Conservation (phyloP, 192 early-diverging fungal species). For the Coemansia sp. region DNA sequence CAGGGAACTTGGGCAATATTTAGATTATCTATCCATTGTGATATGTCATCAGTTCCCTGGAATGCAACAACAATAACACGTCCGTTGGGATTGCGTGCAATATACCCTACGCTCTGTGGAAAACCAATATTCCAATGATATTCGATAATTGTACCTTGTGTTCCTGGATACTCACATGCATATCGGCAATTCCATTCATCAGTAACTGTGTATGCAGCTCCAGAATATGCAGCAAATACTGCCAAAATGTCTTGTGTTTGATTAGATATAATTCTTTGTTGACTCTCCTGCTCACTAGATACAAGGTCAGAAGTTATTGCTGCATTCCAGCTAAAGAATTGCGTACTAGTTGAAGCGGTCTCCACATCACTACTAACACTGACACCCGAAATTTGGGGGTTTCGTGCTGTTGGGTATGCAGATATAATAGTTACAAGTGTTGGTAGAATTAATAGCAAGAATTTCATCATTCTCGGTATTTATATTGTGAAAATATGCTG, state of each 20-base stretch:
- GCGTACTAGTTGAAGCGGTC: not conserved
- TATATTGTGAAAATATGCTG: not conserved
- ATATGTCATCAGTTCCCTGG: conserved; percentile 39
- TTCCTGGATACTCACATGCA: conserved; percentile 44
- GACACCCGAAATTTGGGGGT: not conserved
- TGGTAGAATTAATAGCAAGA: not conserved
- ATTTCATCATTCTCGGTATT: not conserved
- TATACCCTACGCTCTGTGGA: conserved; percentile 39
- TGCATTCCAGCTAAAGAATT: not conserved
- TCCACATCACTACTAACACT: not conserved
- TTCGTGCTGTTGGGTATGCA: not conserved
- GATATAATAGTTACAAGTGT: not conserved
- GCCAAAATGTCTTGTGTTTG: conserved; percentile 17
- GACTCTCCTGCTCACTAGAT: not conserved
- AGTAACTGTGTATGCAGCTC: conserved; percentile 44
- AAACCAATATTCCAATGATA: conserved; percentile 31
- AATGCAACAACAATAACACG: conserved; percentile 34
- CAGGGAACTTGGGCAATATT: conserved; percentile 25
- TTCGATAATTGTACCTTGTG: conserved; percentile 38
- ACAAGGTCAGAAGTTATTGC: not conserved
- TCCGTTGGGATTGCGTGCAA: conserved; percentile 37
- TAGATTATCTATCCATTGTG: conserved; percentile 42
- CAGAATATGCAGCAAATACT: conserved; percentile 42
- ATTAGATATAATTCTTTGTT: not conserved
- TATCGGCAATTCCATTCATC: conserved; percentile 37